Evolutionary conservation across 2,329 filamentous ascomycete species (phyloP).

Genomic region (Aspergillus sp.): DNA sequence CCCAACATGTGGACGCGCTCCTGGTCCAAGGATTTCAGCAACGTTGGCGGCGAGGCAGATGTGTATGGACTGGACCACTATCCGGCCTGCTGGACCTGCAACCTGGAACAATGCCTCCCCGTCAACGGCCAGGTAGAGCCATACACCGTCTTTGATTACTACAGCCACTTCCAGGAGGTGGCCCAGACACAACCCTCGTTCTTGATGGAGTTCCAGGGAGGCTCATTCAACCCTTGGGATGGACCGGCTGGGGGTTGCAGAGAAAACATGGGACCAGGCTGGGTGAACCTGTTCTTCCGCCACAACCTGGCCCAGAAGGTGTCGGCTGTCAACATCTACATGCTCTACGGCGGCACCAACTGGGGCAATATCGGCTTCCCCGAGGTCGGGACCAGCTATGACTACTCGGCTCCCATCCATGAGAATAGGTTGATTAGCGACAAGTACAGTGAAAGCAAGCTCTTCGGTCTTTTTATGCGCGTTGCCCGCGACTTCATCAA

Average conservation of each 20-base stretch:
- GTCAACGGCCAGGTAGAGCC: neutral
- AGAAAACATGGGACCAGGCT: neutral
- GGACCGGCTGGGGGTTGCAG: neutral
- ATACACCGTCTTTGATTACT: neutral
- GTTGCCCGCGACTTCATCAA: neutral
- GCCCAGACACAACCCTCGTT: neutral
- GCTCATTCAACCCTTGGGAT: neutral
- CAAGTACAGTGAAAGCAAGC: neutral
- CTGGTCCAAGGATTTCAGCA: too few species aligned
- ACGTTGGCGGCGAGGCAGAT: too few species aligned
- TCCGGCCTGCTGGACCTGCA: too few species aligned
- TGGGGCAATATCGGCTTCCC: neutral
- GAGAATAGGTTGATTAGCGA: neutral
- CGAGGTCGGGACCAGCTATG: neutral
- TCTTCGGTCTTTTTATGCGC: neutral
- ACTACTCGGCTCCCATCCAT: neutral
- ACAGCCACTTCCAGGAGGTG: neutral
- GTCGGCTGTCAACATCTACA: neutral
- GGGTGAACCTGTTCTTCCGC: neutral
- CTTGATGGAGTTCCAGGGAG: neutral
- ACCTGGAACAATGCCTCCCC: too few species aligned
- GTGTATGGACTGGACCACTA: too few species aligned
- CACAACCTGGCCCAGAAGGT: neutral
- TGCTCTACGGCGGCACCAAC: neutral
- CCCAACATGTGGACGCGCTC: too few species aligned